Percentiles rank a stretch among this genome's conserved stretches.
These are phyloP conservation scores for Rhododendron griersonianum DNA, from an alignment of 148 eudicot species.

Conservation along the genomic window DNA sequence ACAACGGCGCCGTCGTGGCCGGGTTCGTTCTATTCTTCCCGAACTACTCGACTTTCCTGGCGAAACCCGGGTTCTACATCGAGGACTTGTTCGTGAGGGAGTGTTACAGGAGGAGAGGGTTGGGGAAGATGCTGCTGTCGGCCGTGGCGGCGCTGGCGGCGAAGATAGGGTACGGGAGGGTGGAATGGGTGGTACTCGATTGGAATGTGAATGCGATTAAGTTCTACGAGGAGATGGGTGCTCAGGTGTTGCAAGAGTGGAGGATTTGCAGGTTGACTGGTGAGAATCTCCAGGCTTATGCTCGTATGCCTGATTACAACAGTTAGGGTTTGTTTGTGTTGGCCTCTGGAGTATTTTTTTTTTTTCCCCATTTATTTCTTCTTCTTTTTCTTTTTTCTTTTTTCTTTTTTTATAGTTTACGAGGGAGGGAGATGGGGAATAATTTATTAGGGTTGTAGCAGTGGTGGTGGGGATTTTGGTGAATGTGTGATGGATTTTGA, in stretches of 20 bases:
- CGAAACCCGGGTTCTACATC: conserved; percentile 75
- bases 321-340: background rate
- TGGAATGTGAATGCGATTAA: conserved; percentile 80
- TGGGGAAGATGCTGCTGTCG: conserved; percentile 58
- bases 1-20: conserved; percentile 35
- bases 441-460: no score
- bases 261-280: conserved; percentile 72
- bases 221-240: conserved; percentile 81
- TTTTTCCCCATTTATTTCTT: background rate
- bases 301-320: conserved; percentile 3
- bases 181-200: conserved; percentile 85
- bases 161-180: conserved; percentile 62
- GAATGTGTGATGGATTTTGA: background rate
- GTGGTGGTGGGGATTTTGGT: background rate
- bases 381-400: no score
- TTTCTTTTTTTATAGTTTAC: background rate
- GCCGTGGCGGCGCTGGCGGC: conserved; percentile 76
- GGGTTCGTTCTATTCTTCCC: conserved; percentile 78
- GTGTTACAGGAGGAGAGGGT: conserved; percentile 60
- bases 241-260: conserved; percentile 67
- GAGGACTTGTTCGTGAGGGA: conserved; percentile 84
- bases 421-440: background rate
- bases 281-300: conserved; percentile 53
- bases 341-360: background rate
- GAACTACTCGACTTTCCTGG: conserved; percentile 66